Conservation (phyloP, 768 basidiomycete genomes). For the Auricularia cornea region DNA sequence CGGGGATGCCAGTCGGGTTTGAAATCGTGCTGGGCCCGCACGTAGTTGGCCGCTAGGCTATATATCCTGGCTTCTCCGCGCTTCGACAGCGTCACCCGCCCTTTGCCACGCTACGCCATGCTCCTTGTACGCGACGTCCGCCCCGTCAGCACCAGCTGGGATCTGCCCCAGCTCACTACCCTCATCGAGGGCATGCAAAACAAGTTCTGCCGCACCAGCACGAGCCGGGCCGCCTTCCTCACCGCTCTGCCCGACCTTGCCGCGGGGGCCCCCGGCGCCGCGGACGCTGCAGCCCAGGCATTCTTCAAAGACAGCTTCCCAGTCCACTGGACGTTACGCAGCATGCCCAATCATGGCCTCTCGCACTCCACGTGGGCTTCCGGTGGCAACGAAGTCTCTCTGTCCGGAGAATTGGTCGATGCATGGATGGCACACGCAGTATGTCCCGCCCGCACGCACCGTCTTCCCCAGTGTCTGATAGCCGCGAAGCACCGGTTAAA, state of each 20-base stretch:
- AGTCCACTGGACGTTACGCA: not conserved
- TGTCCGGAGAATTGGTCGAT: not conserved
- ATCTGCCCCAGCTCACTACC: not conserved
- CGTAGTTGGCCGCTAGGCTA: too few relatives aligned
- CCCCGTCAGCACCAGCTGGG: not conserved
- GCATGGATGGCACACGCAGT: not conserved
- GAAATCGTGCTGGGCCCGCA: too few relatives aligned
- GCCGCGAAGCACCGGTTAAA: not conserved
- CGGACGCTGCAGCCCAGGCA: not conserved
- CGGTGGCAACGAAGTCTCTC: not conserved
- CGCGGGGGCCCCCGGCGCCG: not conserved
- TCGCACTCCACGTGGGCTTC: not conserved
- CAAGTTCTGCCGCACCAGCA: not conserved
- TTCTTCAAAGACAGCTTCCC: not conserved
- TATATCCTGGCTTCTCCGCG: not conserved
- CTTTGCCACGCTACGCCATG: constrained; percentile 33
- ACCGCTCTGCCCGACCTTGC: not conserved
- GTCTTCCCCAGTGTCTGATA: not conserved
- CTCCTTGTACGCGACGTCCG: not conserved
- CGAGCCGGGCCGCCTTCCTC: not conserved
- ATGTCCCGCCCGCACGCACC: not conserved
- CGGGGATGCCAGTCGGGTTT: too few relatives aligned
- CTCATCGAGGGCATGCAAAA: not conserved
- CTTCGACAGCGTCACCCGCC: constrained; percentile 38
- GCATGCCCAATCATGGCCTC: not conserved